These are phyloP conservation scores for Colletotrichum sp. DNA, from an alignment of 2,329 filamentous ascomycete genomes.

Conservation along the genomic window DNA sequence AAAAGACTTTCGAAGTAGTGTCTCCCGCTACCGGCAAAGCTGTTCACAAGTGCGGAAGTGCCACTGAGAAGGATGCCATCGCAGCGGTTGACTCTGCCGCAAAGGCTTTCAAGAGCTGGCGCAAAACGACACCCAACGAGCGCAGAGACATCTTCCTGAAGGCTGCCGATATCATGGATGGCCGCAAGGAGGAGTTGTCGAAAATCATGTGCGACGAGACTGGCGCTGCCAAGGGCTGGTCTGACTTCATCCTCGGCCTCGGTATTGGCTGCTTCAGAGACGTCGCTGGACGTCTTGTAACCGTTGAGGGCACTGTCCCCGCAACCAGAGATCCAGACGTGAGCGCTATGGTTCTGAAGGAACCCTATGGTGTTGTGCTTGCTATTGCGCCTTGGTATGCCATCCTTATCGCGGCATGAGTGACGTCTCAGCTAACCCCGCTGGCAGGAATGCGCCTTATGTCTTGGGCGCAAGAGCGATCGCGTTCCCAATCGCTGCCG, in stretches of 20 bases:
- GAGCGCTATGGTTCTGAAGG: conserved; percentile 65
- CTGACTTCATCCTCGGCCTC: conserved; percentile 38
- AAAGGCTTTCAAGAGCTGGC: conserved; percentile 68
- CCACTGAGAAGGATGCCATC: conserved; percentile 57
- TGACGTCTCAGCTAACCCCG: neutral
- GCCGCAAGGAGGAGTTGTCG: conserved; percentile 57
- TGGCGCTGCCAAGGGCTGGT: conserved; percentile 28
- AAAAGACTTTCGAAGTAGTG: conserved; percentile 59
- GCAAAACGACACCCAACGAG: conserved; percentile 57
- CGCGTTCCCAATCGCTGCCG: conserved; percentile 72
- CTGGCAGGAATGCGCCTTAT: conserved; percentile 60
- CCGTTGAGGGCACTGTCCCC: conserved; percentile 35
- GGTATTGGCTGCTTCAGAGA: conserved; percentile 39
- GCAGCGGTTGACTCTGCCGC: conserved; percentile 55
- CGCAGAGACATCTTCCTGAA: conserved; percentile 68
- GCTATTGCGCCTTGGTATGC: conserved; percentile 80
- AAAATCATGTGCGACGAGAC: conserved; percentile 55
- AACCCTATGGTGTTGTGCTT: conserved; percentile 80
- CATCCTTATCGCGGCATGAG: neutral
- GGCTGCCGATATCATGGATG: conserved; percentile 63
- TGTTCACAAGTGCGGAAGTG: conserved; percentile 60
- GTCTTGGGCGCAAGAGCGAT: conserved; percentile 61
- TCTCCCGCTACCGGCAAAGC: conserved; percentile 59
- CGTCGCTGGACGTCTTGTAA: conserved; percentile 40
- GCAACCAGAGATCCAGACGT: conserved; percentile 47